Percentiles rank a stretch among this genome's conserved stretches.
Evolutionary conservation across 1,284 basidiomycete genomes (phyloP).

Genomic region (Inonotus obliquus): DNA sequence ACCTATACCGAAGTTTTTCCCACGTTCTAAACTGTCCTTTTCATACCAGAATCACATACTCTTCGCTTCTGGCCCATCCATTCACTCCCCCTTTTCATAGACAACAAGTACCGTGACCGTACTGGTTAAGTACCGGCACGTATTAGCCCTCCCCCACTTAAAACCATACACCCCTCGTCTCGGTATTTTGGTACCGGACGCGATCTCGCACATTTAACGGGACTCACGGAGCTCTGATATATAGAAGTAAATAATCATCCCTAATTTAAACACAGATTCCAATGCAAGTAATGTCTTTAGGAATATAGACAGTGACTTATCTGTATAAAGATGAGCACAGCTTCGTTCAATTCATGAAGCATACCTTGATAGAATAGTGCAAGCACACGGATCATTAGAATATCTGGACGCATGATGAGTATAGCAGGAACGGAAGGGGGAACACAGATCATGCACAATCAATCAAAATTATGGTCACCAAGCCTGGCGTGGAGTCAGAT

Average conservation of each 20-base stretch:
- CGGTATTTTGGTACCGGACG: too few species aligned
- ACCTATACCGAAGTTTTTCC: too few species aligned
- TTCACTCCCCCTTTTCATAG: too few species aligned
- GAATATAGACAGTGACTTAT: not conserved
- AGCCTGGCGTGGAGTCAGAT: not conserved
- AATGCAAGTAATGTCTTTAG: not conserved
- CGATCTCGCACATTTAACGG: too few species aligned
- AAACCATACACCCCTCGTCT: too few species aligned
- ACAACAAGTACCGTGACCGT: too few species aligned
- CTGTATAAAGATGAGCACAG: not conserved
- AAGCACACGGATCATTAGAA: not conserved
- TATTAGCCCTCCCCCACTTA: too few species aligned
- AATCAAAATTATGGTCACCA: not conserved
- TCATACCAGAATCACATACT: too few species aligned
- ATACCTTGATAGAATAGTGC: not conserved
- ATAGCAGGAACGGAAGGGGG: not conserved
- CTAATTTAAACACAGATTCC: not conserved
- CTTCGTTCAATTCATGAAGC: not conserved
- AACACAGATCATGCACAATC: not conserved
- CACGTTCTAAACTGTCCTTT: too few species aligned
- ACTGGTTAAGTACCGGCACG: too few species aligned
- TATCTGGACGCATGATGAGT: not conserved
- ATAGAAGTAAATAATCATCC: not conserved
- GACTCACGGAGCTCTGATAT: not conserved
- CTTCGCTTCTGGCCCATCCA: too few species aligned